A percentile compares a stretch with the other conserved stretches of the same genome.
phyloP scores from a whole-genome alignment of 2,329 filamentous ascomycete genomes.

The Penicillium occitanis region DNA sequence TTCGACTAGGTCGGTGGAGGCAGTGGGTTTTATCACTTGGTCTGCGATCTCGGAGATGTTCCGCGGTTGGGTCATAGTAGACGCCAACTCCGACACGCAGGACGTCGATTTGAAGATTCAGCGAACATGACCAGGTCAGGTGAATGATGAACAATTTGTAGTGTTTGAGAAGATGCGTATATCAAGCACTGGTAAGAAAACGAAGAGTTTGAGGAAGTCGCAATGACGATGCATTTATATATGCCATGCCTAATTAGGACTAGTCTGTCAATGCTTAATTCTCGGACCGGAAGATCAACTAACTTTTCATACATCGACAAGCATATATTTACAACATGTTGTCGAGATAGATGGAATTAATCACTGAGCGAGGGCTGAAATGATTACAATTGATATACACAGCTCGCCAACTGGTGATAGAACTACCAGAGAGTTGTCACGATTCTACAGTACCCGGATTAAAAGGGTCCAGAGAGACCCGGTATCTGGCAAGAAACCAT shows the following conservation, averaged over 20 bases:
- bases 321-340: background rate
- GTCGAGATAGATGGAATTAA: background rate
- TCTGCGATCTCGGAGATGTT: constrained; percentile 1
- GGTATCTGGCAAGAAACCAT: background rate
- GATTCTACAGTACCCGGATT: constrained; percentile 8
- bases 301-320: background rate
- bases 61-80: background rate
- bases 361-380: background rate
- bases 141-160: no score
- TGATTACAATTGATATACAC: background rate
- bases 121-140: no score
- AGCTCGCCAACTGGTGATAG: background rate
- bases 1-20: background rate
- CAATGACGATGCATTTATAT: background rate
- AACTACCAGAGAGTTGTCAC: background rate
- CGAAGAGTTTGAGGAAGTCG: background rate
- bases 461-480: background rate
- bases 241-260: background rate
- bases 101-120: background rate
- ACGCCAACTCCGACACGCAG: background rate
- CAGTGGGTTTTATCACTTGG: background rate
- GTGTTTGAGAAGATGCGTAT: no score
- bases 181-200: no score
- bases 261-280: background rate
- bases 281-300: background rate